Conservation (phyloP, 257 asterid genomes). For the Coffea eugenioides region DNA sequence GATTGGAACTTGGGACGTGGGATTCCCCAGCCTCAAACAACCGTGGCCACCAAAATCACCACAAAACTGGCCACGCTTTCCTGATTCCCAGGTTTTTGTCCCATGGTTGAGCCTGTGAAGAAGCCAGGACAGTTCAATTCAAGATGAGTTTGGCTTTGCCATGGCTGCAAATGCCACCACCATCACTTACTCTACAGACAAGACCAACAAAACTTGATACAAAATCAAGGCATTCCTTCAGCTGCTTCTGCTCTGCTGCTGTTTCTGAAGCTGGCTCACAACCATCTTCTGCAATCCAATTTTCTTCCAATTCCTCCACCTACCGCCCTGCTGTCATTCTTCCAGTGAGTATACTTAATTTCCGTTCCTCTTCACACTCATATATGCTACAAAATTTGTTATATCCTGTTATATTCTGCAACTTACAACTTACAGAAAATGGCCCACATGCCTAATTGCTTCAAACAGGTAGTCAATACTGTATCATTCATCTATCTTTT, state of each 20-base stretch:
- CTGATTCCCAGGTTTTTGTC: background rate
- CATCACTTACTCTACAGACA: constrained; percentile 15
- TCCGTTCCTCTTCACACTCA: constrained; percentile 7
- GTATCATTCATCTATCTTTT: background rate
- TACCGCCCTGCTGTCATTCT: constrained; percentile 91
- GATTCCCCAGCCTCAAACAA: no score
- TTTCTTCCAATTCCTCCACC: constrained; percentile 38
- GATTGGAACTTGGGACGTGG: no score
- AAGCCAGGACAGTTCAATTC: background rate
- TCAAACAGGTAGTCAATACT: background rate
- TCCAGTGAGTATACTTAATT: constrained; percentile 43
- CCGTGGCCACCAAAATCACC: no score
- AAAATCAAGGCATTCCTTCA: constrained; percentile 23
- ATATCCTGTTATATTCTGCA: no score
- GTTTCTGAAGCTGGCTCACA: constrained; percentile 34
- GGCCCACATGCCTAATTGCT: background rate
- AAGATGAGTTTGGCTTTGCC: constrained; percentile 56
- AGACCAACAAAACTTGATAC: constrained; percentile 14
- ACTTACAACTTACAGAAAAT: background rate
- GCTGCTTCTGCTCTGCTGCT: constrained; percentile 39
- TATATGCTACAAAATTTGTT: no score
- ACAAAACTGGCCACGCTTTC: no score
- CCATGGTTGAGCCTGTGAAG: background rate
- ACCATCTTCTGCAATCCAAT: constrained; percentile 19
- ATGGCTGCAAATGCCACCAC: constrained; percentile 27